Evolutionary conservation across 495 filamentous ascomycete genomes (phyloP), one percentile per base, ranked within the genome.

Genomic region (Penicillium lagena): DNA sequence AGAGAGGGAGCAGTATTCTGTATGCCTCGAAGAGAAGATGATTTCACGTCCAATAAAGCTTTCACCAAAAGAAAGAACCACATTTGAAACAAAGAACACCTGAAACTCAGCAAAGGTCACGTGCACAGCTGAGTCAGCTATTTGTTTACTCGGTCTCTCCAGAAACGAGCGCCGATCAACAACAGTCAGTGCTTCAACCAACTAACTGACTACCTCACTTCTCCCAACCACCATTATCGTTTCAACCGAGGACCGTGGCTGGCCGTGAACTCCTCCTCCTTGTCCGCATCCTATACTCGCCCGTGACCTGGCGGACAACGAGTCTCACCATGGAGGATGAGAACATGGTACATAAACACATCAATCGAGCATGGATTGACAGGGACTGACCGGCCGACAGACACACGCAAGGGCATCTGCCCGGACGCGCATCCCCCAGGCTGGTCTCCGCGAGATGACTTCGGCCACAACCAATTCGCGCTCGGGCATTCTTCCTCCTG

Each of bases 381-480:
- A 13, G n/a, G 9, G 32, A 34, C 15, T 29, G 13, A 32, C 27
- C 30, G 6, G 15, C 22, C 10, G 15, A n/a, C 45, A 68, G 58
- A 40, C 39, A 29, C 56, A 64, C 38, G 41, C 62, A n/a, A 59
- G 56, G 40, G 32, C 58, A 0, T 54, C 54, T 11, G 54, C 58
- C 45, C 60, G 64, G n/a, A 59, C 53, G 35, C 65, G 65, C 43
- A 59, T 70, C n/a, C 68, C 64, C 7, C 55, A 56, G 37, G 51
- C 38, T 7, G 62, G 65, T 10, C 51, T 85, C 6, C 56, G 54
- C 37, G 81, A 85, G 47, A 76, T 83, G 60, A 77, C 78, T 43
- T 72, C 80, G 4, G 86, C 86, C 4, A 73, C 81, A 43, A 80
- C 70, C 49, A 93, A 93, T 66, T 70, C 79, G 46, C 81, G 86